Evolutionary conservation across 441 rosid genomes (phyloP), one percentile per base, ranked within the genome.

Genomic region (Arabidopsis lyrata): DNA sequence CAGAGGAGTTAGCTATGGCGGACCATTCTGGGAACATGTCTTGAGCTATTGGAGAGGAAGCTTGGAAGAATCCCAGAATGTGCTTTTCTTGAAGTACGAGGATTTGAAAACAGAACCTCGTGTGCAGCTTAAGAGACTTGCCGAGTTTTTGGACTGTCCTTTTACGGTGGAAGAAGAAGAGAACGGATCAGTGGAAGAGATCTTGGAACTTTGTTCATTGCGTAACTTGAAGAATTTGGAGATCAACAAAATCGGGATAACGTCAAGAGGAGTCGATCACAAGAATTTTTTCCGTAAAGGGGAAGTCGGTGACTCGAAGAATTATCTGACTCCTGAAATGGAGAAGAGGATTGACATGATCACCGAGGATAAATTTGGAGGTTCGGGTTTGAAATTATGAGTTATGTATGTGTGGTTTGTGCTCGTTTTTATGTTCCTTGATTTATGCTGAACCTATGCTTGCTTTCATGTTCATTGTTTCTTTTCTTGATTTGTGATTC

Each of bases 271-370:
- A 15, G 32, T 16, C 3, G 61, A 61, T 29, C 8, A 50, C 34
- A 49, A 49, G 52, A 6, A 3, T 5, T 59, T 2, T 48, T 70
- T 70, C 48, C 74, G 74, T 36, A 70, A 70, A 54, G 95, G 88
- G 2, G 67, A 78, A 44, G 77, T 86, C 0, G 91, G 91, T 11
- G 91, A 85, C 64, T 86, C 75, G 72, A 63, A 29, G 52, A 83
- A 82, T 61, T 6, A 66, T 76, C 65, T 86, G 8, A 81, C 82
- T 0, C 14, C 32, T 0, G 88, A 83, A 63, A 82, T 85, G 89
- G 49, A 47, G 3, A 78, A 71, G 44, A 62, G 63, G 18, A 48
- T 32, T 56, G 61, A 57, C 27, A 35, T 57, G 29, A 57, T 57
- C 44, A 11, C 18, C 0, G 14, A 68, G 8, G 60, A 69, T 1